Evolutionary conservation across 805 yeast species (phyloP).

Genomic region (Kodamaea fukazawae): DNA sequence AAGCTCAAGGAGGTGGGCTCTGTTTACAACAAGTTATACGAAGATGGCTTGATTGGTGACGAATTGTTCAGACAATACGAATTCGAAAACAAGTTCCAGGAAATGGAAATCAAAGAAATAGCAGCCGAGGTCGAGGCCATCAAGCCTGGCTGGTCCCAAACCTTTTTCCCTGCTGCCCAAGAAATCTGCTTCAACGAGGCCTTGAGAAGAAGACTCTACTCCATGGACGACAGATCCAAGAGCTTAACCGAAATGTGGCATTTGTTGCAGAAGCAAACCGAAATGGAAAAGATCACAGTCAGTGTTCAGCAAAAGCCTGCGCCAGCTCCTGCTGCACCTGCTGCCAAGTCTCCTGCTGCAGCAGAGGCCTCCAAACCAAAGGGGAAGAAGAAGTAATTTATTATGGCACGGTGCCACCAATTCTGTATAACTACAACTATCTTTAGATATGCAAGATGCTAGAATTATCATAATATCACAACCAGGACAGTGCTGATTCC

Average conservation of each 20-base stretch:
- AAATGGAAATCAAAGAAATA: constrained; percentile 74
- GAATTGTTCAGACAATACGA: constrained; percentile 78
- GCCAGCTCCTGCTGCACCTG: constrained; percentile 2
- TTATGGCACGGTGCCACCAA: too few relatives aligned
- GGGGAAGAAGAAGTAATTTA: too few relatives aligned
- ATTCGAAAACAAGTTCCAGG: constrained; percentile 74
- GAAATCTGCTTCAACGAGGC: constrained; percentile 94
- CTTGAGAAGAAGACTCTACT: constrained; percentile 64
- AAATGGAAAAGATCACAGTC: constrained; percentile 6
- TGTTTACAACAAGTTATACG: constrained; percentile 67
- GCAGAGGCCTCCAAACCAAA: too few relatives aligned
- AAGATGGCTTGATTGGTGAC: constrained; percentile 89
- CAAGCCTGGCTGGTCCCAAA: constrained; percentile 78
- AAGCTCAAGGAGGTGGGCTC: constrained; percentile 78
- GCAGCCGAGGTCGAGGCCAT: constrained; percentile 69
- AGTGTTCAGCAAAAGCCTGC: constrained; percentile 7
- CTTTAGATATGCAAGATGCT: too few relatives aligned
- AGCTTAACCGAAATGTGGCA: constrained; percentile 38
- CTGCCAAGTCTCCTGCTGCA: constrained; percentile 1
- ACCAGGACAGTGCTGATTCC: too few relatives aligned
- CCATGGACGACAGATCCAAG: constrained; percentile 41
- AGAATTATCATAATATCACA: too few relatives aligned
- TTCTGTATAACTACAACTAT: too few relatives aligned
- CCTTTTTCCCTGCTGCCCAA: constrained; percentile 73
- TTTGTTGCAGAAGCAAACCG: constrained; percentile 15